A percentile compares a stretch with the other conserved stretches of the same genome.
Evolutionary conservation across 768 basidiomycete species (phyloP).

Genomic region (Trametopsis cervina): DNA sequence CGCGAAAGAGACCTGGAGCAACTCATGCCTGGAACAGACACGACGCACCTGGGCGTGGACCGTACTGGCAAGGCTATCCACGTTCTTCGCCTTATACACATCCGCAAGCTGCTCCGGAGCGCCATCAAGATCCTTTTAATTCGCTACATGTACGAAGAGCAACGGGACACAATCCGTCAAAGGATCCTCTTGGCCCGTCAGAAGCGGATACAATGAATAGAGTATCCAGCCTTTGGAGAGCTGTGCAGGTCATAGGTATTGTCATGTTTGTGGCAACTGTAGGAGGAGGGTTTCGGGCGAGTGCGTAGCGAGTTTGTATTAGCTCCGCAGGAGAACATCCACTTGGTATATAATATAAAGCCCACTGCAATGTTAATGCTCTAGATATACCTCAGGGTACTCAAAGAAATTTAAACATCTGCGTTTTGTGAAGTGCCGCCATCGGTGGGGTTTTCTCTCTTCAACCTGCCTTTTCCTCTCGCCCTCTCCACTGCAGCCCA

Average conservation of each 20-base stretch:
- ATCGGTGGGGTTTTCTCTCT: constrained; percentile 43
- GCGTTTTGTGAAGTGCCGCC: neutral
- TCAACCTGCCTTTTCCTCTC: constrained; percentile 69
- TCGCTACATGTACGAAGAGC: constrained; percentile 22
- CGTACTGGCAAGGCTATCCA: constrained; percentile 12
- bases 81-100: constrained; percentile 10
- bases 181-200: constrained; percentile 5
- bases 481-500: constrained; percentile 67
- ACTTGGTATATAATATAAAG: neutral
- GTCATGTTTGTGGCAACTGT: constrained; percentile 22
- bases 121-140: constrained; percentile 20
- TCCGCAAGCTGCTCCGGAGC: constrained; percentile 5
- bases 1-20: constrained; percentile 26
- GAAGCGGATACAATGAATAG: constrained; percentile 15
- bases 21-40: constrained; percentile 30
- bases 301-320: constrained; percentile 15
- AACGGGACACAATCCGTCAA: constrained; percentile 13
- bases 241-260: constrained; percentile 22
- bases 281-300: constrained; percentile 22
- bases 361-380: neutral
- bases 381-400: neutral
- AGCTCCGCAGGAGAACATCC: no score
- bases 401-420: neutral
- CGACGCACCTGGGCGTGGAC: constrained; percentile 8
- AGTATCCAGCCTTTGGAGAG: constrained; percentile 18